Conservation (phyloP, 1,284 basidiomycete genomes). For the Agaricales sp. region DNA sequence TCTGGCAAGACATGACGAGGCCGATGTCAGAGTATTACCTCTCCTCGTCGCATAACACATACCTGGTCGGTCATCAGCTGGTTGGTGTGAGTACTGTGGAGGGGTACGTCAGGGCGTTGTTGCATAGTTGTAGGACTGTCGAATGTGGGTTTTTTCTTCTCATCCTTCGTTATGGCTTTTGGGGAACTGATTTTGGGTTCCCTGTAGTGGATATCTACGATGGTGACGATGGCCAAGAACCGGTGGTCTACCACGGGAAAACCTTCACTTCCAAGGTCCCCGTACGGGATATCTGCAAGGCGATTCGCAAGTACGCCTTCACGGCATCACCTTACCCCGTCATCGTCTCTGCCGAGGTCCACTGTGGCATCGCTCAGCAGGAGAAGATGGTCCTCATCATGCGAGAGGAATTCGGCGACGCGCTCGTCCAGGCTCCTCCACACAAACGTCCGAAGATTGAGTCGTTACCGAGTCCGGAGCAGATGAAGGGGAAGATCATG, state of each 20-base stretch:
- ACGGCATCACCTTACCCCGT: conserved; percentile 89
- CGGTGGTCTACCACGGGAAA: conserved; percentile 4
- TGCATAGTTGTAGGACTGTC: conserved; percentile 64
- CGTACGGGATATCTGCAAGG: conserved; percentile 76
- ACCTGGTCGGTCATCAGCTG: conserved; percentile 67
- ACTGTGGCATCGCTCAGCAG: conserved; percentile 80
- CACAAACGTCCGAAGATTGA: conserved; percentile 38
- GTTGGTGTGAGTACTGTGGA: conserved; percentile 67
- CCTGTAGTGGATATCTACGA: conserved; percentile 61
- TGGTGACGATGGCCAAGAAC: conserved; percentile 36
- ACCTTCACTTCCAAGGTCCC: conserved; percentile 87
- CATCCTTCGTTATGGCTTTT: conserved; percentile 1
- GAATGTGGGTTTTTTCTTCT: conserved; percentile 36
- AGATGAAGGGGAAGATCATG: conserved; percentile 72
- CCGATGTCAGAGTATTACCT: conserved; percentile 67
- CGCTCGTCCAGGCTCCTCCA: conserved; percentile 56
- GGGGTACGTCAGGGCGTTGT: conserved; percentile 64
- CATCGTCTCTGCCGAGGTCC: conserved; percentile 92
- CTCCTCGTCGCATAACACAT: conserved; percentile 73
- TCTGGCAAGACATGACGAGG: conserved; percentile 45
- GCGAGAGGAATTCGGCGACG: conserved; percentile 68
- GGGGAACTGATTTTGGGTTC: neutral
- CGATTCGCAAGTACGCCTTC: conserved; percentile 91
- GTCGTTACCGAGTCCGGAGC: conserved; percentile 78
- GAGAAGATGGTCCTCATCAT: conserved; percentile 76